phyloP scores from a whole-genome alignment of 2,329 filamentous ascomycete genomes.

The Albophoma yamanashiensis region DNA sequence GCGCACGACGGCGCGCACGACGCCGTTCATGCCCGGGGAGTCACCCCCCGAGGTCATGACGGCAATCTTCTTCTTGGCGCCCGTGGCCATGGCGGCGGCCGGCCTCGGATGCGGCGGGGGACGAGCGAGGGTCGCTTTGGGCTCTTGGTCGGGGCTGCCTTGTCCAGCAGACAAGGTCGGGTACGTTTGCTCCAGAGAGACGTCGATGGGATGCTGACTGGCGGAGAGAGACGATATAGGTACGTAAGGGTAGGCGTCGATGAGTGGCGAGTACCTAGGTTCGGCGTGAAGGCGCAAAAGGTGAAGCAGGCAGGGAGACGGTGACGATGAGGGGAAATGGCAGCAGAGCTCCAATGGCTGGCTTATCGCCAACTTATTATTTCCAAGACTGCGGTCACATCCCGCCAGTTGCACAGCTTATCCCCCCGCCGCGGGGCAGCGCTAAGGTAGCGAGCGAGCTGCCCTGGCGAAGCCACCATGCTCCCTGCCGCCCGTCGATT shows the following conservation, averaged over 20 bases:
- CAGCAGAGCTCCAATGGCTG: not conserved
- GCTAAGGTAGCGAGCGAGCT: not conserved
- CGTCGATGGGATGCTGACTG: conserved; percentile 11
- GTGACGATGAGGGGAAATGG: not conserved
- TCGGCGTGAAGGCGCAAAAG: not conserved
- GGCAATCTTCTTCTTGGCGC: conserved; percentile 58
- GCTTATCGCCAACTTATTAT: not conserved
- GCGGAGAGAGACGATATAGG: not conserved
- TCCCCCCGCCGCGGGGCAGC: not conserved
- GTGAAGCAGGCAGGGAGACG: not conserved
- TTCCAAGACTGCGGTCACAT: not conserved
- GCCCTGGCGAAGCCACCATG: not conserved
- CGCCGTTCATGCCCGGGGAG: conserved; percentile 89
- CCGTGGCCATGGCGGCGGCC: conserved; percentile 22
- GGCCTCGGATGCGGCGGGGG: not conserved
- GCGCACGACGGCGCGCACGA: conserved; percentile 80
- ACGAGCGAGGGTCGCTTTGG: not conserved
- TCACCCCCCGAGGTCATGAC: conserved; percentile 94
- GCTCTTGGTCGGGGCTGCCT: not conserved
- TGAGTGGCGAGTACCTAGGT: not conserved
- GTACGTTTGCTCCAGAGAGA: conserved; percentile 17
- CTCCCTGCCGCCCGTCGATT: not conserved
- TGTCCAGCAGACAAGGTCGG: conserved; percentile 7
- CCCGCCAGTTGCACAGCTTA: not conserved
- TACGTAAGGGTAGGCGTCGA: not conserved